Percentiles rank a stretch among this genome's conserved stretches.
These are phyloP conservation scores for Glarea lozoyensis DNA, from an alignment of 495 filamentous ascomycete species.

Conservation along the genomic window DNA sequence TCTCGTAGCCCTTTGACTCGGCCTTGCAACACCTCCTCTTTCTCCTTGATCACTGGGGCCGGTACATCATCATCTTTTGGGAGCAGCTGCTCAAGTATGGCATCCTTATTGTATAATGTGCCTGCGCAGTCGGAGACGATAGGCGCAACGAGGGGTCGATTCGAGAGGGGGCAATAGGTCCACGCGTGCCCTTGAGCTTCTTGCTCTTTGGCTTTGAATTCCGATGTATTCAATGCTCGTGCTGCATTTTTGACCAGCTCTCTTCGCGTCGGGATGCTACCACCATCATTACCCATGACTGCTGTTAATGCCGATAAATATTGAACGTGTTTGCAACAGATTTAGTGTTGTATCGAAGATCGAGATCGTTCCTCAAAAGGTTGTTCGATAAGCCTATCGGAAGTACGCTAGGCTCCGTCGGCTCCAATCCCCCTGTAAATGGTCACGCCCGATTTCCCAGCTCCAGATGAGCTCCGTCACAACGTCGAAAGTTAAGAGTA, in stretches of 20 bases:
- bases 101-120: constrained; percentile 91
- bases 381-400: constrained; percentile 4
- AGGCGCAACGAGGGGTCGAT: constrained; percentile 58
- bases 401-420: constrained; percentile 1
- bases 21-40: constrained; percentile 57
- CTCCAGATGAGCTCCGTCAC: not conserved
- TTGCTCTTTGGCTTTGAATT: constrained; percentile 79
- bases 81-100: constrained; percentile 73
- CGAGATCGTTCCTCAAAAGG: not conserved
- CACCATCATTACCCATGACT: constrained; percentile 92
- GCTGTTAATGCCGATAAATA: no score
- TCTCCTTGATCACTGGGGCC: constrained; percentile 37
- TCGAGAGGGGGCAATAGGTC: constrained; percentile 78
- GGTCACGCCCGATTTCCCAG: not conserved
- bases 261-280: constrained; percentile 85
- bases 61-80: constrained; percentile 44
- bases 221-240: constrained; percentile 68
- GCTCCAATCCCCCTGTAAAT: not conserved
- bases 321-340: no score
- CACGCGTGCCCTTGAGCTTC: constrained; percentile 80
- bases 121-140: constrained; percentile 81
- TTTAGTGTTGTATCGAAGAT: not conserved
- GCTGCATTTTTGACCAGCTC: constrained; percentile 91
- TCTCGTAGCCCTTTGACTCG: constrained; percentile 76
- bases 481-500: not conserved